Evolutionary conservation across 441 rosid species (phyloP), one percentile per base, ranked within the genome.

Genomic region (Flueggea neowawraea): DNA sequence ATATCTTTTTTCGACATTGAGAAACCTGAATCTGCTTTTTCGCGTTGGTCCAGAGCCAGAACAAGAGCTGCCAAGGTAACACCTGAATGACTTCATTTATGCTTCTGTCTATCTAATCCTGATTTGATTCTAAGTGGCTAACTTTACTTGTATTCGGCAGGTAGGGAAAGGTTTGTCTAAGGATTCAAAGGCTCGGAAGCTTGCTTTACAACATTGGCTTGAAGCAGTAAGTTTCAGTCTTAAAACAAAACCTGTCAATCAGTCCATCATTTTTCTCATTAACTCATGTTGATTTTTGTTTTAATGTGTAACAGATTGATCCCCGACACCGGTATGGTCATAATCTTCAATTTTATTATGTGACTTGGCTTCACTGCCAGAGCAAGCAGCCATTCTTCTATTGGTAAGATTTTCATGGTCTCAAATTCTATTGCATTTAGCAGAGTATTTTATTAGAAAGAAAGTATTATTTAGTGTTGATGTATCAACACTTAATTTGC

Each of bases 241-340:
- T 2, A 1, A 55, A 54, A 48, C 10, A 56, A 10, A 51, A 71
- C 6, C 14, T 36, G 28, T 12, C 2, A 39, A 44, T 11, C 22
- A 13, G 22, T 16, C 2, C 31, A 51, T 9, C 12, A 41, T 31
- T 49, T 10, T 65, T 17, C 22, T 58, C 36, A 53, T 49, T n/a
- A 6, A 10, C 49, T 68, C 63, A n/a, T n/a, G 47, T 43, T 70
- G 52, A 63, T 67, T 44, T 54, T 12, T 54, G 11, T 45, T 47
- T 52, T 41, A 47, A n/a, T 4, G 41, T 65, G 45, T 31, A 52
- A 73, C 70, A 91, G 99, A 95, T 91, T 66, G 99, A 95, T 66
- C 99, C 97, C 11, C 70, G 98, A 57, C 99, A 95, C 79, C 86
- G 97, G 8, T 95, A 91, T 74, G 98, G 99, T 54, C 99, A 95